Base-by-base conservation (phyloP, 1,284 basidiomycete species). In the Melampsora larici-populina region DNA sequence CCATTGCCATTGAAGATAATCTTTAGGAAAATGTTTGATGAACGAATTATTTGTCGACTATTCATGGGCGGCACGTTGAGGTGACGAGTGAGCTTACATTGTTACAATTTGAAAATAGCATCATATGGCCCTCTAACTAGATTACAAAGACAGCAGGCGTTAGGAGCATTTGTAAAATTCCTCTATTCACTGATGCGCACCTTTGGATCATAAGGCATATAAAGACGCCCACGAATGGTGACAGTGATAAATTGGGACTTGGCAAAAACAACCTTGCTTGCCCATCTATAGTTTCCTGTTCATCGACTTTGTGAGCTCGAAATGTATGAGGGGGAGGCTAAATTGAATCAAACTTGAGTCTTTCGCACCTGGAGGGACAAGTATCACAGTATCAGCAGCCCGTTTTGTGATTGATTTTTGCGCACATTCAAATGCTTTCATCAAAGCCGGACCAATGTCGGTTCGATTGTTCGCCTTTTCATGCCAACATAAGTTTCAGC, bases 371-470 rank as follows among this genome's bases (percentile, higher is more conserved):
- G 43, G 3, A 33, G 72, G 72, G 36, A 75, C 29, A 24, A 75
- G 15, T 15, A 75, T 31, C 17, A 75, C 36, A 49, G 48, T 75
- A 48, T 75, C 72, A 36, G 49, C 18, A n/a, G 64, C 26, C 36
- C 31, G 26, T n/a, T 64, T 64, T 5, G 72, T 75, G 51, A 64
- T 55, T 0, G 62, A 31, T 24, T 13, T 33, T 33, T 36, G 36
- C 21, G 62, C 63, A 46, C 65, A 62, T 36, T 46, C 64, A 51
- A 55, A 75, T 26, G 72, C 72, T 67, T 67, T 75, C 48, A 75
- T 33, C 0, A 75, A 49, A 31, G 72, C 48, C 21, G 72, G 72
- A 24, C 72, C 72, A 26, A 75, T 67, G 26, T 75, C 72, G 6
- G 72, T 75, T 18, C 60, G 40, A 29, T 67, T 58, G 40, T 75